phyloP scores from a whole-genome alignment of 176 grass and related monocot species.

The Oryza coarctata region DNA sequence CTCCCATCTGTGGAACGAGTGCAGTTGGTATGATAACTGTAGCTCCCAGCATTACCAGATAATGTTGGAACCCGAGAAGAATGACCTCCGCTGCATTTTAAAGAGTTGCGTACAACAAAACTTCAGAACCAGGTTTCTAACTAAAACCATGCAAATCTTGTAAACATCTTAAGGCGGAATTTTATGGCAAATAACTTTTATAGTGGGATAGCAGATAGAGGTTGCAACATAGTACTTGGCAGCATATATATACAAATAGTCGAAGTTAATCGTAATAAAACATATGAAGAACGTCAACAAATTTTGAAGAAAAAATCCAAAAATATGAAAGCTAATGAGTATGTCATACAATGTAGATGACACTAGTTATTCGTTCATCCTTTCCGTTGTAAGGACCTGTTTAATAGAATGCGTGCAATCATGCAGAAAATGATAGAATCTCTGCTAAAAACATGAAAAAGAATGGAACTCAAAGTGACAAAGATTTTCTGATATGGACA shows the following conservation, averaged over 20 bases:
- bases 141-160: neutral
- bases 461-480: slow-evolving; percentile 24
- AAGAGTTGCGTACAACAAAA: slow-evolving; percentile 13
- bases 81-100: slow-evolving; percentile 81
- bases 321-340: neutral
- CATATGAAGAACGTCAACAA: neutral
- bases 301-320: neutral
- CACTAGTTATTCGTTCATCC: neutral
- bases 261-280: neutral
- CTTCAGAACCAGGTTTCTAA: neutral
- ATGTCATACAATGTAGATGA: neutral
- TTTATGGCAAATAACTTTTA: neutral
- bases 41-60: slow-evolving; percentile 94
- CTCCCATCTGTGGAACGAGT: slow-evolving; percentile 98
- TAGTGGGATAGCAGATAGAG: neutral
- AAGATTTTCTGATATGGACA: neutral
- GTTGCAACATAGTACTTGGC: neutral
- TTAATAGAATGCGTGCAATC: neutral
- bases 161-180: neutral
- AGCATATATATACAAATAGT: neutral
- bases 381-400: neutral
- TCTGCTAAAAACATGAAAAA: neutral
- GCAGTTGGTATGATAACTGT: slow-evolving; percentile 98
- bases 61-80: slow-evolving; percentile 99
- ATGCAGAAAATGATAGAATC: neutral